Evolutionary conservation across 2,329 filamentous ascomycete genomes (phyloP).

Genomic region (Penicillium sclerotigenum): DNA sequence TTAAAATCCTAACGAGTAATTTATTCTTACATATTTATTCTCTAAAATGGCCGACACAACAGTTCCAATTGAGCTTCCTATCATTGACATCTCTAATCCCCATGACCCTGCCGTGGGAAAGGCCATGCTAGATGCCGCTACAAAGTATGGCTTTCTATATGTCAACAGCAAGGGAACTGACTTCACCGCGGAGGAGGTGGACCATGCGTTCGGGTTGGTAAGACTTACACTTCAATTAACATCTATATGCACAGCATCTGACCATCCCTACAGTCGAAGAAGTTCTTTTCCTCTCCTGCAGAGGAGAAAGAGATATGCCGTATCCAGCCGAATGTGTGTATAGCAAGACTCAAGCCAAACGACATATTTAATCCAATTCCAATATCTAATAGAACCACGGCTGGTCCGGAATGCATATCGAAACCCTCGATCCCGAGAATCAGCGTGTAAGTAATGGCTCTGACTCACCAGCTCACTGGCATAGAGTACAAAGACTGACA

Average conservation of each 20-base stretch:
- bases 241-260: neutral
- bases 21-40: neutral
- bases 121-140: conserved; percentile 72
- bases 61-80: conserved; percentile 58
- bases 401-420: conserved; percentile 83
- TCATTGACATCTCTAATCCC: conserved; percentile 73
- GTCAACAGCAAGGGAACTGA: conserved; percentile 70
- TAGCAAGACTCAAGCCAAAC: neutral
- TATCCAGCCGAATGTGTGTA: conserved; percentile 61
- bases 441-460: conserved; percentile 60
- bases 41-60: conserved; percentile 24
- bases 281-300: conserved; percentile 67
- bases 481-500: conserved; percentile 1
- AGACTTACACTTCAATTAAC: conserved; percentile 12
- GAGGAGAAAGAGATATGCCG: conserved; percentile 71
- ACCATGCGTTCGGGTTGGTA: conserved; percentile 72
- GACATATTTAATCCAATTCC: neutral
- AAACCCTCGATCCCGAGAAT: conserved; percentile 79
- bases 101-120: conserved; percentile 60
- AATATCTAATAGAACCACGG: conserved; percentile 65
- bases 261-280: conserved; percentile 54
- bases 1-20: neutral
- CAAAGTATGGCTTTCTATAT: conserved; percentile 84
- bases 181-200: conserved; percentile 64
- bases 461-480: neutral